Conservation (phyloP, 78 protist species). For the Guillardia theta region DNA sequence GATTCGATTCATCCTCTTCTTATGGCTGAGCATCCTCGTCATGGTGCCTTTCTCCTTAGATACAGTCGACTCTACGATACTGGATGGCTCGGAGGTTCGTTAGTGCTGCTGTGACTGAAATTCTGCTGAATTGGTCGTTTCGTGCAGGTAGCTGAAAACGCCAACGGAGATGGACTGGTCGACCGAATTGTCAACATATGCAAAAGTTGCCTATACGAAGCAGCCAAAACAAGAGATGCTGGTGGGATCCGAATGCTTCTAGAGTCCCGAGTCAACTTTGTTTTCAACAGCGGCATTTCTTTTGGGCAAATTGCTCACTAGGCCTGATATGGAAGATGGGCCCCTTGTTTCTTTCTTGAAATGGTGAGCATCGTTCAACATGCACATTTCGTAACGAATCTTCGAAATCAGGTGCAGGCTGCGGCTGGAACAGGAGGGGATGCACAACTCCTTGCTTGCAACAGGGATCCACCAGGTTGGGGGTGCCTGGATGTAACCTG, state of each 20-base stretch:
- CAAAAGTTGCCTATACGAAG: not conserved
- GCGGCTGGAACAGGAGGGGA: not conserved
- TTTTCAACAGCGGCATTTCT: slow-evolving; percentile 68
- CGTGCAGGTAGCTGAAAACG: not conserved
- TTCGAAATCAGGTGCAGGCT: not conserved
- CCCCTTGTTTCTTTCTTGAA: slow-evolving; percentile 42
- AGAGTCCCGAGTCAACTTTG: no score
- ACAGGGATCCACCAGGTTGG: not conserved
- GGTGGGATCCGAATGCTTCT: no score
- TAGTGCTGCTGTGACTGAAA: no score
- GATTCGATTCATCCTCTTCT: slow-evolving; percentile 75
- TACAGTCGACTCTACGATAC: slow-evolving; percentile 66
- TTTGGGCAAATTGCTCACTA: slow-evolving; percentile 62
- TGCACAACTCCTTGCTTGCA: not conserved
- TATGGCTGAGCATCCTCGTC: slow-evolving; percentile 89
- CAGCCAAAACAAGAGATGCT: slow-evolving; percentile 69
- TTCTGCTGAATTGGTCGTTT: not conserved
- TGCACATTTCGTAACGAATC: slow-evolving; percentile 56
- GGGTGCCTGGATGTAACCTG: not conserved
- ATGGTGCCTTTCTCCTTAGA: slow-evolving; percentile 84
- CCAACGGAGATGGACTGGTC: not conserved
- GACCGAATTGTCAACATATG: slow-evolving; percentile 27
- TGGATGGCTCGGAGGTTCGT: no score
- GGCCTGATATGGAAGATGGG: slow-evolving; percentile 53
- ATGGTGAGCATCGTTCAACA: slow-evolving; percentile 37